Evolutionary conservation across 176 grass and related monocot genomes (phyloP).

Genomic region (Hyparrhenia diplandra): DNA sequence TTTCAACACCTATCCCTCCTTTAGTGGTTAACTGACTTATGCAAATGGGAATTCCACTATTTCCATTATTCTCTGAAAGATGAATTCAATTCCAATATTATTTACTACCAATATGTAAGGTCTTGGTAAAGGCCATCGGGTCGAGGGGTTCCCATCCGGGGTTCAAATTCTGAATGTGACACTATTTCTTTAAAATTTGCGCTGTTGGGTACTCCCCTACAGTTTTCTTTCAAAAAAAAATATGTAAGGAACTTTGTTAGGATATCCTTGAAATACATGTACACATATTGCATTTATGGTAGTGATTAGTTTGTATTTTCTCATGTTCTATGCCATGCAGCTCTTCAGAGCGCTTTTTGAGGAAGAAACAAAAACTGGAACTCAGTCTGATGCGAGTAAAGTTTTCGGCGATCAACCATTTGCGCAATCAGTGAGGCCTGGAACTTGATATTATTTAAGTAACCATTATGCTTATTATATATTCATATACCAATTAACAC

Average conservation of each 20-base stretch:
- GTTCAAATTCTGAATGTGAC: too few relatives aligned
- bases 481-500: background rate
- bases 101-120: background rate
- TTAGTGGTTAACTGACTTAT: background rate
- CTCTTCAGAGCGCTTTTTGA: slow-evolving; percentile 52
- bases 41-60: background rate
- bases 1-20: background rate
- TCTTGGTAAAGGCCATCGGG: too few relatives aligned
- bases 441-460: slow-evolving; percentile 8
- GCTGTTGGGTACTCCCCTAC: too few relatives aligned
- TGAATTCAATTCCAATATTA: background rate
- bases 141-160: too few relatives aligned
- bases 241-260: too few relatives aligned
- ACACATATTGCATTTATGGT: background rate
- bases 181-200: too few relatives aligned
- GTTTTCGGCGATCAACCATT: slow-evolving; percentile 55
- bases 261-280: background rate
- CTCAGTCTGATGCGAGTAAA: slow-evolving; percentile 40
- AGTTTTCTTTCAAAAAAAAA: too few relatives aligned
- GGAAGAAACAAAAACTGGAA: slow-evolving; percentile 21
- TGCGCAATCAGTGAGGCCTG: slow-evolving; percentile 39
- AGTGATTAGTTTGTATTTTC: background rate
- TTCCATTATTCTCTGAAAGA: background rate
- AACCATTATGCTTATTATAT: background rate
- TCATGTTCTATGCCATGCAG: slow-evolving; percentile 33